Conservation (phyloP, 139 green algal genomes). For the Mesotaenium endlicherianum region DNA sequence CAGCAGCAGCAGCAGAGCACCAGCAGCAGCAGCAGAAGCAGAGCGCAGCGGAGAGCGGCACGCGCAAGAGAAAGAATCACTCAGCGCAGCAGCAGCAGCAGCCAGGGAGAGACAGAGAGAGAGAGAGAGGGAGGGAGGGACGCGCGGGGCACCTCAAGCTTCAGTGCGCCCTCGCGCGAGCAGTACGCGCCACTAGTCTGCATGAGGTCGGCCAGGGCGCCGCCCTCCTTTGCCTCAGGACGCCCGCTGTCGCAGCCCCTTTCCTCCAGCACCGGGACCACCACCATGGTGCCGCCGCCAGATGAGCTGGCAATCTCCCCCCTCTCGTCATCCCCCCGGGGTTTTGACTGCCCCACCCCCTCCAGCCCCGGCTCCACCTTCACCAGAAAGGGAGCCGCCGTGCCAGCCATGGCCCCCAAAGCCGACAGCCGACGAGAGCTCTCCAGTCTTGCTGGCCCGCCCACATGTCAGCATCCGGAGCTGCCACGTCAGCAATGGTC, state of each 20-base stretch:
- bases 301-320: neutral
- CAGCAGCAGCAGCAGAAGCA: too few relatives aligned
- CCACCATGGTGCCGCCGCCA: neutral
- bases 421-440: neutral
- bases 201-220: neutral
- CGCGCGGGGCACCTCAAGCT: slow-evolving; percentile 21
- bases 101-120: too few relatives aligned
- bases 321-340: neutral
- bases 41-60: too few relatives aligned
- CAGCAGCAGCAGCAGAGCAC: too few relatives aligned
- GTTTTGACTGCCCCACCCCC: neutral
- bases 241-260: too few relatives aligned
- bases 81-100: too few relatives aligned
- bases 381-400: neutral
- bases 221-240: too few relatives aligned
- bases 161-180: neutral
- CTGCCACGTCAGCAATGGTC: neutral
- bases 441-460: neutral
- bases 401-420: neutral
- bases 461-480: neutral
- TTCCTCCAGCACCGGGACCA: neutral
- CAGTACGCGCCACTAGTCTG: slow-evolving; percentile 30
- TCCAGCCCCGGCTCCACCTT: neutral
- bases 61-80: too few relatives aligned
- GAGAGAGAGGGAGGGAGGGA: too few relatives aligned